phyloP scores from a whole-genome alignment of 1,139 yeast genomes.

The Geotrichum reessii region DNA sequence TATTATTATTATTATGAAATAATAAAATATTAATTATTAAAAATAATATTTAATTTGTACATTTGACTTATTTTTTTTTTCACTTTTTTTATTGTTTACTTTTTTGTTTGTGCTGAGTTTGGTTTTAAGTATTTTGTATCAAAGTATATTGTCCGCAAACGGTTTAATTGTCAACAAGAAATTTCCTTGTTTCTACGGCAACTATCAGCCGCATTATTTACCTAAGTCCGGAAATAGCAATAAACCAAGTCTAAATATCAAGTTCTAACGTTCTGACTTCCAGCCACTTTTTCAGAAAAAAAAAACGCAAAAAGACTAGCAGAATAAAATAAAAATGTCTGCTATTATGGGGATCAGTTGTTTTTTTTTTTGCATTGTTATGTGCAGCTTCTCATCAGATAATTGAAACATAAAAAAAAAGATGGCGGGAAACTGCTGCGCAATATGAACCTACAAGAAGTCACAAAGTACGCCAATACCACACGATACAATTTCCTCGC shows the following conservation, averaged over 20 bases:
- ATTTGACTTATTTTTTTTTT: neutral
- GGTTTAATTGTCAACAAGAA: neutral
- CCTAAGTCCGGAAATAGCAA: neutral
- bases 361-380: neutral
- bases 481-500: neutral
- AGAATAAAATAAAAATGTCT: neutral
- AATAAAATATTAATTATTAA: no score
- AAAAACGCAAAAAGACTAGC: neutral
- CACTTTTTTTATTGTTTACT: neutral
- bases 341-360: neutral
- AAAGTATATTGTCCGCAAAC: neutral
- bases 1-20: no score
- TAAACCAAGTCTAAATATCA: neutral
- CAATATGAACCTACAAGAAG: neutral
- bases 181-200: neutral
- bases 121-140: neutral
- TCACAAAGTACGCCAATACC: neutral
- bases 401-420: neutral
- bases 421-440: neutral
- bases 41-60: neutral
- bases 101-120: neutral
- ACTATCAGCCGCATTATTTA: constrained; percentile 9
- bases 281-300: neutral
- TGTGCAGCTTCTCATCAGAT: neutral
- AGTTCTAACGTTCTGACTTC: neutral